Evolutionary conservation across 2,329 filamentous ascomycete genomes (phyloP).

Genomic region (Sclerotinia spermophila): DNA sequence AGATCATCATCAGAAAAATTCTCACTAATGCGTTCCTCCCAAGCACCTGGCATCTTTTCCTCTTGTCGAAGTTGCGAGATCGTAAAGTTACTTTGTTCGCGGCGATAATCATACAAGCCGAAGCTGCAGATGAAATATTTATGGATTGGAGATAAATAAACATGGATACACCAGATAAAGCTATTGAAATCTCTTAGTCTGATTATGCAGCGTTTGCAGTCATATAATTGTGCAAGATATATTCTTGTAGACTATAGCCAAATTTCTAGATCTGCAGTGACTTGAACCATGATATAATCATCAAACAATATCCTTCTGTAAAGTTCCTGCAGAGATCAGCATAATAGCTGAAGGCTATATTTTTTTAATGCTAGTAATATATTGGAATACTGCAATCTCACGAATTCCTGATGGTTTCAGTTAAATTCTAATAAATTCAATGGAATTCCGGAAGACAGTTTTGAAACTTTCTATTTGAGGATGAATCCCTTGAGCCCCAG

Average conservation of each 20-base stretch:
- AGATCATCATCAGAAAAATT: too few species aligned
- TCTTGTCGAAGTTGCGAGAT: neutral
- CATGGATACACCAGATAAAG: neutral
- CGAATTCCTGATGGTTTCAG: too few species aligned
- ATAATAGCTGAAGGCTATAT: too few species aligned
- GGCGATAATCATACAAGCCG: neutral
- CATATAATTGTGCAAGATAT: neutral
- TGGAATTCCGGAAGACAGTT: too few species aligned
- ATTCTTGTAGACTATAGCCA: neutral
- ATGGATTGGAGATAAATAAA: neutral
- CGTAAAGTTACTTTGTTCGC: neutral
- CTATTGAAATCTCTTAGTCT: fast-evolving
- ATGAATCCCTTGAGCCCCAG: too few species aligned
- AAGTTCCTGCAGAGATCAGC: too few species aligned
- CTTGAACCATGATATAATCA: neutral
- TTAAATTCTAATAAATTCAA: too few species aligned
- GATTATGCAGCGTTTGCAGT: neutral
- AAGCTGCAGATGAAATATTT: neutral
- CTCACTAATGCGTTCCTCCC: too few species aligned
- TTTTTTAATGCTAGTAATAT: too few species aligned
- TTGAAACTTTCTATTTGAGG: too few species aligned
- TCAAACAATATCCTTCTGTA: too few species aligned
- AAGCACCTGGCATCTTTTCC: neutral
- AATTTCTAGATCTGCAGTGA: neutral
- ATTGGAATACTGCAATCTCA: too few species aligned